phyloP scores from a whole-genome alignment of 306 rosid genomes.

The Pterocarpus macrocarpus region DNA sequence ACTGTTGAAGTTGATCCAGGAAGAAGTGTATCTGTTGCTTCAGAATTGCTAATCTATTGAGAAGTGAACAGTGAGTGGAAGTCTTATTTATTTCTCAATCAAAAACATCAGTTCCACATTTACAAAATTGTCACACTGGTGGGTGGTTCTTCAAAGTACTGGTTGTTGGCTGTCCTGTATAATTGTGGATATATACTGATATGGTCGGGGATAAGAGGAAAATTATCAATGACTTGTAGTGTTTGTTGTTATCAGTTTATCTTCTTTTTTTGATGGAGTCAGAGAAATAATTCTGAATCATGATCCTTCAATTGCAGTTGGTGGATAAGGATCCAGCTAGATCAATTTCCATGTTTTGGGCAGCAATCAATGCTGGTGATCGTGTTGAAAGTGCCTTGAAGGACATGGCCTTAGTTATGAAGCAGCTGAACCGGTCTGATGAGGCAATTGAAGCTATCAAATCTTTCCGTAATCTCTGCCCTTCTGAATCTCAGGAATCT shows the following conservation, averaged over 20 bases:
- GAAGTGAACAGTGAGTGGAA: not conserved
- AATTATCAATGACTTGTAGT: no score
- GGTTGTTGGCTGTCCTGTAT: no score
- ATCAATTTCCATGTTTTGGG: slow-evolving; percentile 90
- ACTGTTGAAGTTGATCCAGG: not conserved
- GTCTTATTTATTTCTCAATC: not conserved
- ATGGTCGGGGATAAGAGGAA: no score
- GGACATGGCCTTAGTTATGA: slow-evolving; percentile 97
- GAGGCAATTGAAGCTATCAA: slow-evolving; percentile 93
- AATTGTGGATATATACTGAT: no score
- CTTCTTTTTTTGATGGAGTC: not conserved
- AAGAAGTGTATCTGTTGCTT: not conserved
- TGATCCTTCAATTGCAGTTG: slow-evolving; percentile 55
- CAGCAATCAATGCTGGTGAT: slow-evolving; percentile 91
- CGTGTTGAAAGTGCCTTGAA: slow-evolving; percentile 94
- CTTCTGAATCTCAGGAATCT: slow-evolving; percentile 86
- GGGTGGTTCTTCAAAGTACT: no score
- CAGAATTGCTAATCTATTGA: not conserved
- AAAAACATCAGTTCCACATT: no score
- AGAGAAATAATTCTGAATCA: slow-evolving; percentile 33
- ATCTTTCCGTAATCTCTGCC: slow-evolving; percentile 92
- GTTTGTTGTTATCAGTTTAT: not conserved
- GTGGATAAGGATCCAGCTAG: slow-evolving; percentile 86
- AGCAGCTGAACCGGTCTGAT: slow-evolving; percentile 83
- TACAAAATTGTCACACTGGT: no score